Percentiles rank a stretch among this genome's conserved stretches.
phyloP scores from a whole-genome alignment of 2,329 filamentous ascomycete genomes.

The Nemania sp. region DNA sequence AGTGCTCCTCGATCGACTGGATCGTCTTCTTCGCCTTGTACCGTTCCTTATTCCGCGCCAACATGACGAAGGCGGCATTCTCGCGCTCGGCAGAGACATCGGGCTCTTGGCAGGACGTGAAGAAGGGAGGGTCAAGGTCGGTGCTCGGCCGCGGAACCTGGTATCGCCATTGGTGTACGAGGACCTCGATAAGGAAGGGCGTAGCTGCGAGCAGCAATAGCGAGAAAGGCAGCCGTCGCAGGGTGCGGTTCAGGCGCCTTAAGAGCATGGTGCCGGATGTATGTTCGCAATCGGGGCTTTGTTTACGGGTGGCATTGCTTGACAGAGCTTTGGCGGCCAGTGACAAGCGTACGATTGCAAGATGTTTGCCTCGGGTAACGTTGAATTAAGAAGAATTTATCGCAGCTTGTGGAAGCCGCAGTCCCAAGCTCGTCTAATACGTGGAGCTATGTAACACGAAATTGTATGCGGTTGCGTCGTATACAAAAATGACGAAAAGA shows the following conservation, averaged over 20 bases:
- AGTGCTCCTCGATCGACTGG: slow-evolving; percentile 47
- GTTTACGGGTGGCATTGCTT: no score
- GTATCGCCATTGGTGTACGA: slow-evolving; percentile 42
- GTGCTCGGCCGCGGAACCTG: slow-evolving; percentile 40
- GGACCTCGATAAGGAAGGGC: slow-evolving; percentile 41
- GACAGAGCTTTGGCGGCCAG: no score
- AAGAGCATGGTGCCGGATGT: slow-evolving; percentile 34
- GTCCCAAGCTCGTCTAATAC: no score
- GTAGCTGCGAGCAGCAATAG: slow-evolving; percentile 38
- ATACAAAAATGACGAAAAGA: no score
- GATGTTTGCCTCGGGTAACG: no score
- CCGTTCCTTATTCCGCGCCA: slow-evolving; percentile 50
- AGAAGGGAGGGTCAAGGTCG: slow-evolving; percentile 46
- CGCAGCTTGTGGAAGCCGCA: no score
- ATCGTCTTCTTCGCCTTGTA: slow-evolving; percentile 45
- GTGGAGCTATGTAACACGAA: no score
- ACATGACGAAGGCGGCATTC: slow-evolving; percentile 51
- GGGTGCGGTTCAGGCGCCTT: slow-evolving; percentile 40
- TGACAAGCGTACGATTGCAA: no score
- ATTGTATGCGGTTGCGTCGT: no score
- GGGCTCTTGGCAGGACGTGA: slow-evolving; percentile 46
- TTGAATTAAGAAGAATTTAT: no score
- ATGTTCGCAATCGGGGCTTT: no score
- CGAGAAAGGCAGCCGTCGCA: slow-evolving; percentile 37
- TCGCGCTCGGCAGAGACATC: slow-evolving; percentile 43